These are phyloP conservation scores for Boletus rex-veris DNA, from an alignment of 768 basidiomycete species.

Conservation along the genomic window DNA sequence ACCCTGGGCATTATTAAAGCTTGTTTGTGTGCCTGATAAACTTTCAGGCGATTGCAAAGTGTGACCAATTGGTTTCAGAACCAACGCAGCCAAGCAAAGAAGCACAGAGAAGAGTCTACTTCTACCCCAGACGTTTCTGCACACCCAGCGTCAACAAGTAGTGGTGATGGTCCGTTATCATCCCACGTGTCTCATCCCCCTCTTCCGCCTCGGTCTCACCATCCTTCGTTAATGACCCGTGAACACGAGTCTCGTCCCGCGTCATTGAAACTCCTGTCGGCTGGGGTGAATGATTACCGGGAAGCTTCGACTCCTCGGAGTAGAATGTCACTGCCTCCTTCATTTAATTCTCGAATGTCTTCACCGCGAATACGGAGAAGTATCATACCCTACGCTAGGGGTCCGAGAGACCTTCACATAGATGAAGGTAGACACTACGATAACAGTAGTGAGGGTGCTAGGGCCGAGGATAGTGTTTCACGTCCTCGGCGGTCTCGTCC, in stretches of 20 bases:
- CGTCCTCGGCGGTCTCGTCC: constrained; percentile 74
- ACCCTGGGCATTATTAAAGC: constrained; percentile 4
- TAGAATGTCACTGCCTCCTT: constrained; percentile 32
- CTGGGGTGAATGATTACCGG: constrained; percentile 16
- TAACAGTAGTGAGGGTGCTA: constrained; percentile 18
- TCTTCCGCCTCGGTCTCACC: constrained; percentile 29
- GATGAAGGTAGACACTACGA: constrained; percentile 26
- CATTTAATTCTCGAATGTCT: constrained; percentile 24
- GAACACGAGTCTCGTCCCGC: constrained; percentile 17
- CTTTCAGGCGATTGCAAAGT: constrained; percentile 68
- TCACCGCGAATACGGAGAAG: constrained; percentile 31
- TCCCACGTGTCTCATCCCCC: constrained; percentile 14
- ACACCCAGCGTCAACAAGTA: constrained; percentile 3
- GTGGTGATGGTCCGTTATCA: constrained; percentile 1
- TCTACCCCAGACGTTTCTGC: constrained; percentile 22
- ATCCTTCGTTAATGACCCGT: constrained; percentile 27
- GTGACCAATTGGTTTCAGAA: constrained; percentile 89
- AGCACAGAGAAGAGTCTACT: constrained; percentile 53
- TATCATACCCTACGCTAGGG: constrained; percentile 27
- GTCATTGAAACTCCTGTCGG: constrained; percentile 10
- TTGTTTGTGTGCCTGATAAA: constrained; percentile 22
- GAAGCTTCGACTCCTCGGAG: constrained; percentile 23
- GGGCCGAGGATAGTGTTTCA: constrained; percentile 34
- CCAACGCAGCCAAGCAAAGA: constrained; percentile 74
- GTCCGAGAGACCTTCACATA: constrained; percentile 22